phyloP scores from a whole-genome alignment of 2,329 filamentous ascomycete species.

The Pseudonectria foliicola region DNA sequence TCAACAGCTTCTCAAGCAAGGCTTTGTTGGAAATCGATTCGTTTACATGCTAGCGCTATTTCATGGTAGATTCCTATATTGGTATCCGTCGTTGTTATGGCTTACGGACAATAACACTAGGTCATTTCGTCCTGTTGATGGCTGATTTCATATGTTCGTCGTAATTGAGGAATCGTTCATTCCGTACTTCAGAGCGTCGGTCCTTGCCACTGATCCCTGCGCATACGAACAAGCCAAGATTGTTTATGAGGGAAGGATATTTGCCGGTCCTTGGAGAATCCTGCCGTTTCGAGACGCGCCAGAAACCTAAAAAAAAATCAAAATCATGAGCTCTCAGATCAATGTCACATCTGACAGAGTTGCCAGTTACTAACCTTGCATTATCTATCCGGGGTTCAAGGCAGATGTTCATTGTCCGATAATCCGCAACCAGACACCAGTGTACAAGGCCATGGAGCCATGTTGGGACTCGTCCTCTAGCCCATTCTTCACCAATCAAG shows the following conservation, averaged over 20 bases:
- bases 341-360: not conserved
- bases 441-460: constrained; percentile 89
- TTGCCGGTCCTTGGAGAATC: constrained; percentile 83
- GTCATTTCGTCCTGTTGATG: not conserved
- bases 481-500: constrained; percentile 87
- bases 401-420: constrained; percentile 73
- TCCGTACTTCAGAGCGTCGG: constrained; percentile 44
- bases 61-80: too few species aligned
- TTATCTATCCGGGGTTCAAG: constrained; percentile 92
- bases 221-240: constrained; percentile 74
- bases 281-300: constrained; percentile 61
- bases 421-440: constrained; percentile 70
- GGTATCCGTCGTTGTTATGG: too few species aligned
- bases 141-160: not conserved
- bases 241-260: constrained; percentile 89
- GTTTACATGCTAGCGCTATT: too few species aligned
- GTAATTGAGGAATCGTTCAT: not conserved
- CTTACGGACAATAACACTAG: not conserved
- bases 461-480: constrained; percentile 68
- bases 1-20: too few species aligned
- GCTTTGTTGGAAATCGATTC: too few species aligned
- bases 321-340: constrained; percentile 6
- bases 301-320: constrained; percentile 25
- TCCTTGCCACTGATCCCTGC: constrained; percentile 71
- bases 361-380: constrained; percentile 53